Base-by-base conservation (phyloP, 129 eudicot genomes). In the Erigeron canadensis region DNA sequence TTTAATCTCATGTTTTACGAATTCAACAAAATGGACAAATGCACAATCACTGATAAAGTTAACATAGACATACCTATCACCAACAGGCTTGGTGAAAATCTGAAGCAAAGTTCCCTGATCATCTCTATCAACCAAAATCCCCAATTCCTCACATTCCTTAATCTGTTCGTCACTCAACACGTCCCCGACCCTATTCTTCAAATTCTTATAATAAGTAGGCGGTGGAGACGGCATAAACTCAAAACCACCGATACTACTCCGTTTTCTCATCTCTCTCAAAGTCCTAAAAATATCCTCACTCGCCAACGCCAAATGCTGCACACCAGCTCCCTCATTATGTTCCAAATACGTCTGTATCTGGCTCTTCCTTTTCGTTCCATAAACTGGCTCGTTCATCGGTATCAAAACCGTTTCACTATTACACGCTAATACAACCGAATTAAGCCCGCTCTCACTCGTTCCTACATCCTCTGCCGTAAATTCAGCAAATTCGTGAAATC, bases 221-320 rank as follows among this genome's bases (percentile, higher is more conserved):
- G 99, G 99, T 1, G 99, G 99, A 6, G 94, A 57, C 43, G 99
- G 99, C 99, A 95, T 90, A 46, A 95, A 95, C 80, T 95, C 99
- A 47, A 95, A 95, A 8, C 99, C 99, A 7, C 99, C 99, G 4
- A 95, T 69, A 1, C 80, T 81, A 57, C 86, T 87, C 65, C 97
- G 78, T 78, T 84, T 83, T 80, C 97, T 86, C 97, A 95, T 95
- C 82, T 95, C 96, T 74, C 96, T 86, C 79, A 95, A 62, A 0
- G 99, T 90, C 81, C 85, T 50, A 42, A 95, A 95, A 41, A 95
- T 73, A 47, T 93, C 90, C 75, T 89, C 90, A 57, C 82, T 85
- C 18, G 80, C 76, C 67, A 93, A 68, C 0, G 98, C 98, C 86
- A 93, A 84, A 78, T 93, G 96, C 82, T 93, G 98, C 38, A 93